phyloP scores from a whole-genome alignment of 306 rosid genomes.

The Cicer judaicum region DNA sequence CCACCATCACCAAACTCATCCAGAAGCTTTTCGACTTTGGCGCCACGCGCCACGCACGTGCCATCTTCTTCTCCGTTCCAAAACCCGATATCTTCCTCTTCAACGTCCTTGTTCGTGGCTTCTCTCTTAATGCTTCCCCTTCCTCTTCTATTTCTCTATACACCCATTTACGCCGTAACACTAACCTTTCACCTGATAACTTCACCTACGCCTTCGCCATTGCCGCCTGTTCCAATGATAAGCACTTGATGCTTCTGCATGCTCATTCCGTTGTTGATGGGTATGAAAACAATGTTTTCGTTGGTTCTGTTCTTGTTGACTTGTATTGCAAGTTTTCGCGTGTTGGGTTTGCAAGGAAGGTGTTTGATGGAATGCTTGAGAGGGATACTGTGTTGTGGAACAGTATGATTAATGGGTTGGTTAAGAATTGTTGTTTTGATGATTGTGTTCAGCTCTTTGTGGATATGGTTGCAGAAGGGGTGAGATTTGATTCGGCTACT shows the following conservation, averaged over 20 bases:
- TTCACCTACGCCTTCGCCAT: slow-evolving; percentile 70
- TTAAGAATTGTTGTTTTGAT: slow-evolving; percentile 59
- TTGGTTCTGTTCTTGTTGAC: slow-evolving; percentile 74
- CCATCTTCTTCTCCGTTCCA: slow-evolving; percentile 68
- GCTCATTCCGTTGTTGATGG: slow-evolving; percentile 77
- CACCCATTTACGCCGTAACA: slow-evolving; percentile 58
- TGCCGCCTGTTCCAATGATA: slow-evolving; percentile 62
- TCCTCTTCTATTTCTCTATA: slow-evolving; percentile 65
- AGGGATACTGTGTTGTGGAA: slow-evolving; percentile 82
- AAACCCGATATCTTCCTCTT: slow-evolving; percentile 82
- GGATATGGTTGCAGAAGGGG: slow-evolving; percentile 63
- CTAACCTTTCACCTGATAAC: slow-evolving; percentile 66
- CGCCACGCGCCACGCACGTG: slow-evolving; percentile 68
- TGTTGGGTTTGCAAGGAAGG: slow-evolving; percentile 67
- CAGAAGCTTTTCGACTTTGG: slow-evolving; percentile 77
- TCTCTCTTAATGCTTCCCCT: slow-evolving; percentile 60
- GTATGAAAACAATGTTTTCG: slow-evolving; percentile 57
- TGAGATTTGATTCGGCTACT: slow-evolving; percentile 64
- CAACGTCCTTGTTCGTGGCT: slow-evolving; percentile 79
- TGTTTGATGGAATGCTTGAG: slow-evolving; percentile 75
- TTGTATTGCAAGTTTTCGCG: slow-evolving; percentile 64
- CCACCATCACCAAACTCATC: slow-evolving; percentile 81
- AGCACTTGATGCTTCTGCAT: slow-evolving; percentile 61
- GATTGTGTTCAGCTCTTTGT: slow-evolving; percentile 56
- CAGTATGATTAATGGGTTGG: slow-evolving; percentile 78